Evolutionary conservation across 2,329 filamentous ascomycete genomes (phyloP).

Genomic region (Mycosphaerella arachidis): DNA sequence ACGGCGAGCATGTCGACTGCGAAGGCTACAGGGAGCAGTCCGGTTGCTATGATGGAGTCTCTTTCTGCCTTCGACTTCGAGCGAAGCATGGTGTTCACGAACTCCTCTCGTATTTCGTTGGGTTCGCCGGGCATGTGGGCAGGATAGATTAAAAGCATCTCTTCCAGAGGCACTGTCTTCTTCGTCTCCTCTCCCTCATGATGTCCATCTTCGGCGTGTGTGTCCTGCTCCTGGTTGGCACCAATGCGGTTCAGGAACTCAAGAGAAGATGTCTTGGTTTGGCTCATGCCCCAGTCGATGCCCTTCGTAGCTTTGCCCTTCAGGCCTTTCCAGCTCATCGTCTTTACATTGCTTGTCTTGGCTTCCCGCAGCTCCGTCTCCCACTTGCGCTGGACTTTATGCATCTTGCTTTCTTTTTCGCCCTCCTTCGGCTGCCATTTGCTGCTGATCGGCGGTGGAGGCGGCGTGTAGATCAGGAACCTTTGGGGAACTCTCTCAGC

Average conservation of each 20-base stretch:
- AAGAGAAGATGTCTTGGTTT: slow-evolving; percentile 39
- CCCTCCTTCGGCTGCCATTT: slow-evolving; percentile 38
- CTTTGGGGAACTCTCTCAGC: slow-evolving; percentile 35
- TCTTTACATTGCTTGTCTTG: slow-evolving; percentile 33
- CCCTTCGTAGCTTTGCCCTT: slow-evolving; percentile 40
- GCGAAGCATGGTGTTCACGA: slow-evolving; percentile 42
- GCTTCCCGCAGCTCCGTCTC: slow-evolving; percentile 42
- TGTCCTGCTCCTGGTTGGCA: slow-evolving; percentile 9
- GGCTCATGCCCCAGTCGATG: slow-evolving; percentile 39
- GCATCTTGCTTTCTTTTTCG: slow-evolving; percentile 40
- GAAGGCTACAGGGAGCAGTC: slow-evolving; percentile 37
- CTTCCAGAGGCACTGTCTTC: slow-evolving; percentile 33
- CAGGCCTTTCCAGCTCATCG: slow-evolving; percentile 43
- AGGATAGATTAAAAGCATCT: slow-evolving; percentile 42
- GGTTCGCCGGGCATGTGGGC: slow-evolving; percentile 15
- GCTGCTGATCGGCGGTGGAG: slow-evolving; percentile 35
- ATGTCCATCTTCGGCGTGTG: slow-evolving; percentile 13
- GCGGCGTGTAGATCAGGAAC: slow-evolving; percentile 45
- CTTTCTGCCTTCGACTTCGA: slow-evolving; percentile 41
- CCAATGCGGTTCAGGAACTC: slow-evolving; percentile 42
- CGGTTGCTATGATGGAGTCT: slow-evolving; percentile 42
- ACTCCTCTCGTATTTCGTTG: slow-evolving; percentile 35
- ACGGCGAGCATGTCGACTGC: slow-evolving; percentile 28
- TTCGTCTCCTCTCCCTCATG: slow-evolving; percentile 18
- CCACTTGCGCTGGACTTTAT: slow-evolving; percentile 45